phyloP scores from a whole-genome alignment of 495 filamentous ascomycete species.

The Penicillium argentinense region DNA sequence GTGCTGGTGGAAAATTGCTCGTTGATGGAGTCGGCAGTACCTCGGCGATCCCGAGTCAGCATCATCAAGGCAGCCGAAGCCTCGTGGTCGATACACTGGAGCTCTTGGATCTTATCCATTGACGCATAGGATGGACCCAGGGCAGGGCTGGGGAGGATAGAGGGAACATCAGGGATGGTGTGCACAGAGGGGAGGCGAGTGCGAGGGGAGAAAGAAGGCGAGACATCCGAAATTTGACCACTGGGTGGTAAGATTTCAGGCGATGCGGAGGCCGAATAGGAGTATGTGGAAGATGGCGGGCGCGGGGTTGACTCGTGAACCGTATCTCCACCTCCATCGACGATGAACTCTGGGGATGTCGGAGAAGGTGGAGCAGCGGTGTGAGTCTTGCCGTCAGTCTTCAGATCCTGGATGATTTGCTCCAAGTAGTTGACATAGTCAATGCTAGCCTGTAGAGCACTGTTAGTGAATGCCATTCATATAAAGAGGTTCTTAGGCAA shows the following conservation, averaged over 20 bases:
- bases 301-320: constrained; percentile 11
- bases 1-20: constrained; percentile 23
- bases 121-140: constrained; percentile 32
- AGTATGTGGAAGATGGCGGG: constrained; percentile 21
- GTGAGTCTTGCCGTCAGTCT: constrained; percentile 50
- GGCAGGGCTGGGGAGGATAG: constrained; percentile 44
- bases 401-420: constrained; percentile 79
- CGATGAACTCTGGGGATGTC: constrained; percentile 37
- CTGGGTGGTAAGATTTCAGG: constrained; percentile 31
- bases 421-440: constrained; percentile 96
- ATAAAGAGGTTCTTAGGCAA: too few relatives aligned
- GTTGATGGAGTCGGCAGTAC: constrained; percentile 34
- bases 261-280: constrained; percentile 36
- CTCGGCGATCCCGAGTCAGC: constrained; percentile 69
- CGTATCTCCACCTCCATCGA: constrained; percentile 17
- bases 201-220: constrained; percentile 41
- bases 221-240: constrained; percentile 28
- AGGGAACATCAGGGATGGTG: constrained; percentile 28
- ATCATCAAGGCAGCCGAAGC: constrained; percentile 78
- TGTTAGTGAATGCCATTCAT: neutral
- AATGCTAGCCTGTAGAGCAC: constrained; percentile 71
- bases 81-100: constrained; percentile 65
- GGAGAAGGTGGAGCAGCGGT: constrained; percentile 30
- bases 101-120: constrained; percentile 25
- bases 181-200: constrained; percentile 32